Evolutionary conservation across 176 grass and related monocot genomes (phyloP).

Genomic region (Carex parvula): DNA sequence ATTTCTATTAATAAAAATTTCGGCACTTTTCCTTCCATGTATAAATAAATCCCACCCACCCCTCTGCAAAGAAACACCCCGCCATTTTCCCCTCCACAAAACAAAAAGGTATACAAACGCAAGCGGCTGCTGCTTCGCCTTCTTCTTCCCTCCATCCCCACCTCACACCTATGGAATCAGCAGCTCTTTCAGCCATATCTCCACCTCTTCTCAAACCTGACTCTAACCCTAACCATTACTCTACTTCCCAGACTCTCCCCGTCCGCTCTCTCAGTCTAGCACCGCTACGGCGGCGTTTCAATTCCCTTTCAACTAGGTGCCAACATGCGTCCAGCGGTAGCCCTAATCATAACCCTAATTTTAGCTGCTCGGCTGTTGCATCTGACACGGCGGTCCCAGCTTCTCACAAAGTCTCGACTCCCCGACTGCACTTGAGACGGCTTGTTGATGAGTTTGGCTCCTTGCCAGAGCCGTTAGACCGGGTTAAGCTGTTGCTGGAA

Average conservation of each 20-base stretch:
- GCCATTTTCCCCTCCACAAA: slow-evolving; percentile 12
- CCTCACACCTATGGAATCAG: slow-evolving; percentile 38
- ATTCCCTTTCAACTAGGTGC: slow-evolving; percentile 35
- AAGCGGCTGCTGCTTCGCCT: not conserved
- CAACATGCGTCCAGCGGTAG: slow-evolving; percentile 14
- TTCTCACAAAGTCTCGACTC: not conserved
- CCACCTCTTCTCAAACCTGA: slow-evolving; percentile 5
- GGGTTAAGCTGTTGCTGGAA: slow-evolving; percentile 57
- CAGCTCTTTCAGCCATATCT: slow-evolving; percentile 19
- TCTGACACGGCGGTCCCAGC: slow-evolving; percentile 1
- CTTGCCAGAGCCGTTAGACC: slow-evolving; percentile 46
- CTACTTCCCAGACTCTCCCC: not conserved
- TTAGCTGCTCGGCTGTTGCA: slow-evolving; percentile 29
- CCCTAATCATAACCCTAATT: slow-evolving; percentile 17
- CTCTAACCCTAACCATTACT: slow-evolving; percentile 7
- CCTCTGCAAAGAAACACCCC: not conserved
- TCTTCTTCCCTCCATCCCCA: not conserved
- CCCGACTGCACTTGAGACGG: slow-evolving; percentile 35
- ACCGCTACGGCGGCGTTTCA: not conserved
- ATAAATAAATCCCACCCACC: slow-evolving; percentile 11
- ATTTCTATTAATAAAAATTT: too few species aligned
- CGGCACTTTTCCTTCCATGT: not conserved
- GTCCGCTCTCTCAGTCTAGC: not conserved
- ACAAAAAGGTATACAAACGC: not conserved
- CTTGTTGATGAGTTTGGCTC: slow-evolving; percentile 64